A percentile compares a stretch with the other conserved stretches of the same genome.
These are phyloP conservation scores for Geotrichum cucujoidarum DNA, from an alignment of 1,139 yeast genomes.

Conservation along the genomic window DNA sequence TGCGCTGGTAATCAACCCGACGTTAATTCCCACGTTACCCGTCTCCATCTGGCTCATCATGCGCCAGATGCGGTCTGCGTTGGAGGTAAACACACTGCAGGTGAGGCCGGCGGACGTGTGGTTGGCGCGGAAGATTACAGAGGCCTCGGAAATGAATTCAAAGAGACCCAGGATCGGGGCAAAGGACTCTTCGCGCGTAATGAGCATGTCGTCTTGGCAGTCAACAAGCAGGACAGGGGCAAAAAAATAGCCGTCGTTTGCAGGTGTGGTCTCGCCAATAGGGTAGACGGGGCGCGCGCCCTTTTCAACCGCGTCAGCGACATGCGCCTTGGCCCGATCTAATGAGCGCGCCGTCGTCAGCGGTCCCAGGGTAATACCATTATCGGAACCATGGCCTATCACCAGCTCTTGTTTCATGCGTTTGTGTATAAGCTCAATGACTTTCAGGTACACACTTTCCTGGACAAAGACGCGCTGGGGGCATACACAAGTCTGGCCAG, in stretches of 20 bases:
- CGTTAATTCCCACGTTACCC: constrained; percentile 62
- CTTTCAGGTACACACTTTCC: constrained; percentile 65
- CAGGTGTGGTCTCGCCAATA: constrained; percentile 33
- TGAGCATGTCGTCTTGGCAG: constrained; percentile 54
- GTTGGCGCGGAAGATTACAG: constrained; percentile 59
- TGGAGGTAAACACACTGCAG: constrained; percentile 60
- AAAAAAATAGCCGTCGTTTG: constrained; percentile 43
- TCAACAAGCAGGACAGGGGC: constrained; percentile 59
- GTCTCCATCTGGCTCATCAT: constrained; percentile 54
- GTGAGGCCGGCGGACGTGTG: constrained; percentile 56
- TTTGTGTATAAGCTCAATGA: constrained; percentile 49
- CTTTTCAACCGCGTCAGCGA: constrained; percentile 57
- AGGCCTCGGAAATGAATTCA: constrained; percentile 48
- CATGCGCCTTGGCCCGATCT: constrained; percentile 54
- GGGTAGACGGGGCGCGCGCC: constrained; percentile 56
- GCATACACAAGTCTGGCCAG: constrained; percentile 86
- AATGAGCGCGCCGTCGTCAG: constrained; percentile 56
- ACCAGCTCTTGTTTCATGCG: constrained; percentile 47
- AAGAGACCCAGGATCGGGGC: constrained; percentile 62
- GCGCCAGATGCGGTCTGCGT: constrained; percentile 52
- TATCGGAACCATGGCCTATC: constrained; percentile 62
- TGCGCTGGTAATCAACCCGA: constrained; percentile 55
- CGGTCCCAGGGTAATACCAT: constrained; percentile 61
- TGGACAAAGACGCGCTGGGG: constrained; percentile 79
- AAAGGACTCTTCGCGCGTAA: constrained; percentile 63